Base-by-base conservation (phyloP, 768 basidiomycete species). In the Rhizopogon vinicolor region DNA sequence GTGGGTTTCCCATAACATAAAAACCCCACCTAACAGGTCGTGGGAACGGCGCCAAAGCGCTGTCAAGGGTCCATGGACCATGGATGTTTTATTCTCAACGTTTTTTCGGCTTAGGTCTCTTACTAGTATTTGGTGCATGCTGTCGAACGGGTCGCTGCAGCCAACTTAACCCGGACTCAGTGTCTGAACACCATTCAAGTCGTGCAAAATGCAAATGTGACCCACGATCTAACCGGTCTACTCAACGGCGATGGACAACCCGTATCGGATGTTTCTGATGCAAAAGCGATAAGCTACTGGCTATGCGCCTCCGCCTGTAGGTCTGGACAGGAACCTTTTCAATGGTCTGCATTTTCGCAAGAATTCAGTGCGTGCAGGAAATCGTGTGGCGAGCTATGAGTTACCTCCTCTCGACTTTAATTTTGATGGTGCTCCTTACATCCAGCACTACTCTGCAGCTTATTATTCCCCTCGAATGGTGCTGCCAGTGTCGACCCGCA, bases 341-440 rank as follows among this genome's bases (percentile, higher is more conserved):
- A 13, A 12, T 65, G 63, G 63, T 18, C 14, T 3, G 37, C 25
- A 3, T 67, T 67, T 45, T 45, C 64, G 0, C 74, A 75, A 41
- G 65, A 75, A 44, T 78, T 74, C 58, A 66, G 68, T 10, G 58
- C 75, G 2, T 22, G 13, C 14, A 63, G 63, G 63, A 64, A 25
- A 18, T 74, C 1, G 73, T 73, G 12, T 74, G 73, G 41, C 70
- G 70, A 51, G 72, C 70, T 2, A 52, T 59, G 0, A 60, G 65
- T 1, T 73, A 72, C 50, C 18, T 71, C 35, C 3, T 62, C 3
- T 69, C 72, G 0, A 74, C 68, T 3, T 0, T 55, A 0, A 62
- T 68, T 8, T 72, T 70, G 71, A 25, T 65, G 7, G 5, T 70
- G 0, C 62, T 72, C 10, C 55, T 74, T 10, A 19, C 41, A 1